Conservation (phyloP, 805 yeast genomes). For the Wickerhamomyces rabaulensis region DNA sequence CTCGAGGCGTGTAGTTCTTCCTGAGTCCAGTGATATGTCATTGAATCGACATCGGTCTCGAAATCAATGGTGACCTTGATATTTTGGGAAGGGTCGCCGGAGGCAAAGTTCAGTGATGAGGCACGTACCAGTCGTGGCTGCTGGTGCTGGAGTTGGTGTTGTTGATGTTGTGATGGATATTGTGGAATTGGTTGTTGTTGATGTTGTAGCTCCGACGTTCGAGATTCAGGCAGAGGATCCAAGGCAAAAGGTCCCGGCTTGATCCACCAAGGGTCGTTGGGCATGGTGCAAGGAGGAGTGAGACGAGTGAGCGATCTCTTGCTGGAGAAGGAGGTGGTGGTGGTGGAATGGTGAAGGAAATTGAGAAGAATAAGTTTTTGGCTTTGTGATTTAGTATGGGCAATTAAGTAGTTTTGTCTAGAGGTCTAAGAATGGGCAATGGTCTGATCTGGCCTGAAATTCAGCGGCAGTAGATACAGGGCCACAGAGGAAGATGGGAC, state of each 20-base stretch:
- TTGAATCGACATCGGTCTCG: constrained; percentile 14
- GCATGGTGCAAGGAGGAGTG: neutral
- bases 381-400: too few relatives aligned
- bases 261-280: neutral
- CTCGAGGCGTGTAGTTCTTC: constrained; percentile 38
- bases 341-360: too few relatives aligned
- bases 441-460: too few relatives aligned
- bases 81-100: constrained; percentile 4
- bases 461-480: neutral
- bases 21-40: constrained; percentile 42
- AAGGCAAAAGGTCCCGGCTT: neutral
- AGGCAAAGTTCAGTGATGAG: constrained; percentile 3
- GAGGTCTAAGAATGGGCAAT: too few relatives aligned
- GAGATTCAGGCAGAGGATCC: neutral
- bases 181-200: neutral
- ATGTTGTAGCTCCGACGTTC: neutral
- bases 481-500: too few relatives aligned
- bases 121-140: constrained; percentile 16
- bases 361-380: too few relatives aligned
- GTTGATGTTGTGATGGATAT: neutral
- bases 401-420: too few relatives aligned
- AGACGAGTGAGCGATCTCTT: too few relatives aligned
- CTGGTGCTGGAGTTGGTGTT: neutral
- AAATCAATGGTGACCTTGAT: constrained; percentile 15
- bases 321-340: too few relatives aligned